Percentiles rank a stretch among this genome's conserved stretches.
Evolutionary conservation across 2,329 filamentous ascomycete species (phyloP).

Genomic region (Colletotrichum tamarilloi): DNA sequence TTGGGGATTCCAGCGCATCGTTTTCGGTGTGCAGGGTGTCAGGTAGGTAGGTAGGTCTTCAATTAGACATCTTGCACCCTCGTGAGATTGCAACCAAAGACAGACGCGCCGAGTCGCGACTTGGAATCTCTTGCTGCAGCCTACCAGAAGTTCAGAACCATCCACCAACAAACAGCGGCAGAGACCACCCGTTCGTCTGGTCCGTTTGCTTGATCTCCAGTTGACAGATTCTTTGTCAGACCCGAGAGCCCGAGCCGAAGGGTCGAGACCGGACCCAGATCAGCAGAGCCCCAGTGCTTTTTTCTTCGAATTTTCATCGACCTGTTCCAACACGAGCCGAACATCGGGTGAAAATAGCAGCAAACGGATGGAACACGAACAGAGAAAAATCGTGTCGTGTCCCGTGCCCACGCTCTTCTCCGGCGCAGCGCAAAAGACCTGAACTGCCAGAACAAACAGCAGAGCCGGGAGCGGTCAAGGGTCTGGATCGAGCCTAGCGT

Average conservation of each 20-base stretch:
- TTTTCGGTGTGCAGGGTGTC: background rate
- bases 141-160: no score
- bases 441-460: background rate
- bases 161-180: background rate
- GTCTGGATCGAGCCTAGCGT: slow-evolving; percentile 30
- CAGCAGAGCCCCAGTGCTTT: background rate
- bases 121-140: background rate
- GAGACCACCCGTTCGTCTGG: background rate
- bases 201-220: background rate
- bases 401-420: background rate
- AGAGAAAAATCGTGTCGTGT: background rate
- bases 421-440: background rate
- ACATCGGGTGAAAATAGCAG: background rate
- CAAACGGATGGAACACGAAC: background rate
- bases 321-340: background rate
- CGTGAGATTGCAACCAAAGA: background rate
- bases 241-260: background rate
- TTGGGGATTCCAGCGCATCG: background rate
- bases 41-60: background rate
- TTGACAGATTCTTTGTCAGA: background rate
- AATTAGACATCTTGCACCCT: background rate
- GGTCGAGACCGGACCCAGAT: background rate
- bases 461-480: slow-evolving; percentile 28
- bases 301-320: background rate
- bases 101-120: background rate